Percentiles rank a stretch among this genome's conserved stretches.
Conservation (phyloP, 2,329 filamentous ascomycete genomes). For the Diplodia intermedia region DNA sequence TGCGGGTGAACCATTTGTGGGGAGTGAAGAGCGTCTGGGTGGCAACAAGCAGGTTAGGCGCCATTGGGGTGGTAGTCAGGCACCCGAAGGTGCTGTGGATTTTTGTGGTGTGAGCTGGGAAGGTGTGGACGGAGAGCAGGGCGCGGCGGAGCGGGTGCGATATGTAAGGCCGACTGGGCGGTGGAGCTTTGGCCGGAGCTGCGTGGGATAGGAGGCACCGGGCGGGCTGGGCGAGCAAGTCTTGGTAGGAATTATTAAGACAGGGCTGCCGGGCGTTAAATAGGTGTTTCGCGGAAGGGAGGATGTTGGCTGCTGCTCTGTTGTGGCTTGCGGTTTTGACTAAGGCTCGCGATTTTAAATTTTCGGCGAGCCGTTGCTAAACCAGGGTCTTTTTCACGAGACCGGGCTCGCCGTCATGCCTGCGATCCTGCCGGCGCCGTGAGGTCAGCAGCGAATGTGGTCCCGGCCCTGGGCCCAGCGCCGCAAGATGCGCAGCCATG, state of each 20-base stretch:
- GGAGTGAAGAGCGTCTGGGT: constrained; percentile 58
- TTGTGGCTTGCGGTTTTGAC: constrained; percentile 30
- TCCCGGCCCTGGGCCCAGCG: not conserved
- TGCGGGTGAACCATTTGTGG: constrained; percentile 56
- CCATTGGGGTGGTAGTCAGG: constrained; percentile 46
- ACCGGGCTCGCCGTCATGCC: constrained; percentile 25
- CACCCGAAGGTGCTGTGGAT: constrained; percentile 13
- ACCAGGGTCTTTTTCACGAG: constrained; percentile 26
- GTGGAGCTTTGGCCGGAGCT: constrained; percentile 15
- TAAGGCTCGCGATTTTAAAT: constrained; percentile 29
- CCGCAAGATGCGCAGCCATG: not conserved
- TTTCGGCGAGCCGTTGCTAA: constrained; percentile 24
- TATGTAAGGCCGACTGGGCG: constrained; percentile 18
- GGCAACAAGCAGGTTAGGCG: constrained; percentile 59
- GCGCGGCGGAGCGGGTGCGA: constrained; percentile 3
- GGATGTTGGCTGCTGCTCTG: constrained; percentile 24
- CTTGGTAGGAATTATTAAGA: not conserved
- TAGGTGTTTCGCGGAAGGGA: constrained; percentile 18
- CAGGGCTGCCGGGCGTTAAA: constrained; percentile 17
- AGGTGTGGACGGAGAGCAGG: not conserved
- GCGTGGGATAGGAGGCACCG: constrained; percentile 9
- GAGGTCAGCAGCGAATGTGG: constrained; percentile 16
- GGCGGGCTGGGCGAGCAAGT: not conserved
- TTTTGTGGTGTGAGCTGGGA: constrained; percentile 21
- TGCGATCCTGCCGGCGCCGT: not conserved